phyloP scores from a whole-genome alignment of 257 asterid genomes.

The Ophiorrhiza pumila region DNA sequence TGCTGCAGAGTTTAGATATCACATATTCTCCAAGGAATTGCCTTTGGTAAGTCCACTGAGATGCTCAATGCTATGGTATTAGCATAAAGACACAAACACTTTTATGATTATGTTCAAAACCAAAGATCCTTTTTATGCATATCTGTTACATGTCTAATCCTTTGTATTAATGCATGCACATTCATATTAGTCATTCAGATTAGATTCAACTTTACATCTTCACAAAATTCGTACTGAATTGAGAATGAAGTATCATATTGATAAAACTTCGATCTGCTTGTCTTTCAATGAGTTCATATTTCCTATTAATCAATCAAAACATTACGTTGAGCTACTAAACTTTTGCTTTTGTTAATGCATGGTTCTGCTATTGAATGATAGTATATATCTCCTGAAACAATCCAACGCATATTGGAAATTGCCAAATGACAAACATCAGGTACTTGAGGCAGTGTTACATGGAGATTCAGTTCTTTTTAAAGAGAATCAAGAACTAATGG shows the following conservation, averaged over 20 bases:
- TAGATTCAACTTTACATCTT: neutral
- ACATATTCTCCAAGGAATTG: slow-evolving; percentile 88
- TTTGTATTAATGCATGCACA: no score
- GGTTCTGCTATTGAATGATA: neutral
- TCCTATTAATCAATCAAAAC: neutral
- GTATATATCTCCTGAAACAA: neutral
- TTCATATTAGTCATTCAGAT: no score
- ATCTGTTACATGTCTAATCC: no score
- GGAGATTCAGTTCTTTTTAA: slow-evolving; percentile 74
- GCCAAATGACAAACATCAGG: slow-evolving; percentile 35
- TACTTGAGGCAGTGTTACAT: slow-evolving; percentile 76
- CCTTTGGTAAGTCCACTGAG: slow-evolving; percentile 58
- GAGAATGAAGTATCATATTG: neutral
- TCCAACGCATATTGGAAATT: neutral
- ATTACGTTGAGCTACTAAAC: neutral
- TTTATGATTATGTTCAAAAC: no score
- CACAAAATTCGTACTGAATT: no score
- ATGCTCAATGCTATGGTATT: neutral
- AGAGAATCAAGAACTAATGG: slow-evolving; percentile 62
- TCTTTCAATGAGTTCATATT: neutral
- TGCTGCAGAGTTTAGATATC: slow-evolving; percentile 91
- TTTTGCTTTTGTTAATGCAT: no score
- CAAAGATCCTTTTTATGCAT: no score
- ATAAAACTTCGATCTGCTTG: neutral
- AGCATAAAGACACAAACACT: neutral